Evolutionary conservation across 768 basidiomycete genomes (phyloP).

Genomic region (Mycena galericulata): DNA sequence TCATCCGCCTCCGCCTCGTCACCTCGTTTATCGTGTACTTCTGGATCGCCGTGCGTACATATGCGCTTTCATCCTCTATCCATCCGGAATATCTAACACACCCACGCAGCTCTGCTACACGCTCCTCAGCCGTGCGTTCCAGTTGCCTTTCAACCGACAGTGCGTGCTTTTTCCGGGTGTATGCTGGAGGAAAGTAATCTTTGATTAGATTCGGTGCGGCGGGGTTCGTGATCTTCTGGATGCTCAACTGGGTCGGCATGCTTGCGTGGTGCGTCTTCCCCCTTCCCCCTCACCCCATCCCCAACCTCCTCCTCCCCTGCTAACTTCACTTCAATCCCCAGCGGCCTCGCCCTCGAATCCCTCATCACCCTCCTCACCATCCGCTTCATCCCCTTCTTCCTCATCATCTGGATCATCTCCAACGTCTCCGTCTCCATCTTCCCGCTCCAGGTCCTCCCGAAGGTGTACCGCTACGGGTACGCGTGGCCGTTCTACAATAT

Average conservation of each 20-base stretch:
- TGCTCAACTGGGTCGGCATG: slow-evolving; percentile 72
- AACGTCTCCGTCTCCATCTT: slow-evolving; percentile 69
- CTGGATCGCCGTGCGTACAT: slow-evolving; percentile 49
- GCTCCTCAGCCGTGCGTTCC: slow-evolving; percentile 70
- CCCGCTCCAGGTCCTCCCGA: slow-evolving; percentile 70
- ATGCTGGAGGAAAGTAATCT: background rate
- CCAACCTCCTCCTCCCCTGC: background rate
- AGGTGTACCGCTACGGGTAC: slow-evolving; percentile 74
- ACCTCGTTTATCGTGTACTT: slow-evolving; percentile 56
- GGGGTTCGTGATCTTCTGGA: slow-evolving; percentile 77
- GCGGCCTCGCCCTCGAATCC: slow-evolving; percentile 72
- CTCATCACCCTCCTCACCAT: slow-evolving; percentile 66
- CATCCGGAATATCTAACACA: background rate
- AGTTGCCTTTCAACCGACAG: slow-evolving; percentile 64
- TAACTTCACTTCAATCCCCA: slow-evolving; percentile 32
- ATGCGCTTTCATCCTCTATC: background rate
- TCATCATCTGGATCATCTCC: slow-evolving; percentile 72
- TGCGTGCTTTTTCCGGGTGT: slow-evolving; percentile 39
- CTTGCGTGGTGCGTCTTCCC: slow-evolving; percentile 58
- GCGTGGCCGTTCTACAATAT: slow-evolving; percentile 82
- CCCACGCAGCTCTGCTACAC: slow-evolving; percentile 65
- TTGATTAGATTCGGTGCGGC: slow-evolving; percentile 55
- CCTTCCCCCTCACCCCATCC: background rate
- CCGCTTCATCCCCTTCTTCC: slow-evolving; percentile 68
- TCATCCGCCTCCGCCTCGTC: slow-evolving; percentile 54